These are phyloP conservation scores for Tremella mesenterica DNA, from an alignment of 768 basidiomycete species.

Conservation along the genomic window DNA sequence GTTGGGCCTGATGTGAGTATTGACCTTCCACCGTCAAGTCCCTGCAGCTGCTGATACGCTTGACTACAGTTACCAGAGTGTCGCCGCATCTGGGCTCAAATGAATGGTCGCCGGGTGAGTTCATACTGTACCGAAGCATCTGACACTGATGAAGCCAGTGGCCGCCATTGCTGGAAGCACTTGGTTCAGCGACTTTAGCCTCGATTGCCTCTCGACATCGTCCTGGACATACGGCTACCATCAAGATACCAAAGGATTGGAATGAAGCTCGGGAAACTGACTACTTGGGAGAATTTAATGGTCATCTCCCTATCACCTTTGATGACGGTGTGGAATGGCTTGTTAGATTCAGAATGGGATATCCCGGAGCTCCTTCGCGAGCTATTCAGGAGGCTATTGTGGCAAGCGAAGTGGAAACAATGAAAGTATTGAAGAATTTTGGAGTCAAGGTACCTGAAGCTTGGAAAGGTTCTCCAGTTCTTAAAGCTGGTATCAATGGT, in stretches of 20 bases:
- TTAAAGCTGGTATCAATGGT: no score
- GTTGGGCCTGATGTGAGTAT: no score
- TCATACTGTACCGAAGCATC: neutral
- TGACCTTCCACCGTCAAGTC: no score
- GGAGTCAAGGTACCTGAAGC: neutral
- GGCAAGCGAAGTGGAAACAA: constrained; percentile 3
- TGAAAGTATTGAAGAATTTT: neutral
- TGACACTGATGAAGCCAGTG: neutral
- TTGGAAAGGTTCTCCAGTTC: neutral
- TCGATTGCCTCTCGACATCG: neutral
- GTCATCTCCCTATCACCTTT: constrained; percentile 1
- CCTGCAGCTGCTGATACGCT: no score
- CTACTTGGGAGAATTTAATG: no score
- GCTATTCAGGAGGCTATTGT: neutral
- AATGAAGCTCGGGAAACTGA: no score
- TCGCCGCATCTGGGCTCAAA: no score
- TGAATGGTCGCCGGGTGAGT: no score
- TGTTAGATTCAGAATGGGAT: neutral
- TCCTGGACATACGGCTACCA: neutral
- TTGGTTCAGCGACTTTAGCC: neutral
- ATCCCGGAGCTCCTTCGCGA: neutral
- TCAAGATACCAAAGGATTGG: no score
- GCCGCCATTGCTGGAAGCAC: neutral
- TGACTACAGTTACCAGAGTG: no score
- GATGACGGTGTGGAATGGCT: constrained; percentile 9